Evolutionary conservation across 306 rosid species (phyloP), one percentile per base, ranked within the genome.

Genomic region (Trifolium pratense): DNA sequence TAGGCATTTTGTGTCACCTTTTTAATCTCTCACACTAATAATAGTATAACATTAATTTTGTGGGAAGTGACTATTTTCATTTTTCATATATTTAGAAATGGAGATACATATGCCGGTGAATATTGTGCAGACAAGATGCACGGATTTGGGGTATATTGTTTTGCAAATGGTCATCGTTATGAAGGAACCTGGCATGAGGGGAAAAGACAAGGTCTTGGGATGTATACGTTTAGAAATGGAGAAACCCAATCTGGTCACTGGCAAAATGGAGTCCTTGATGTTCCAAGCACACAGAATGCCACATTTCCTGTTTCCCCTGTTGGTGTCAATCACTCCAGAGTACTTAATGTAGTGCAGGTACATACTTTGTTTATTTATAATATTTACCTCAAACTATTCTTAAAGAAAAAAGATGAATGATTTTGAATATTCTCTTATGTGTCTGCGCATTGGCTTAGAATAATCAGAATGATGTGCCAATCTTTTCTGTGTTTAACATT

Each of bases 141-240:
- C 64, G 99, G 99, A n/a, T 91, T 95, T 74, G 99, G 99, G 55
- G 85, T 90, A 71, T 95, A 95, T 68, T 86, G 80, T 56, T 95
- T 95, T 82, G 97, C 97, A 37, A 87, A 91, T 86, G 97, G 92
- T 29, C 99, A 95, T 82, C 87, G 82, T 9, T 95, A 95, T 5
- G 99, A 95, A 76, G 99, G 99, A 63, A 90, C 96, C 25, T 95
- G 99, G 99, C 97, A 95, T 56, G 99, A 95, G 76, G 97, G 99
- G 25, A 84, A 86, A 82, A 86, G 99, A 82, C 99, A 95, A 81
- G 99, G 99, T 72, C 96, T 91, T 42, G 99, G 99, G 81, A 95
- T 90, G 97, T 95, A 95, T 80, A 86, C 99, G 11, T 95, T 90
- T 77, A 87, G 97, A 86, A 91, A 86, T 76, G 99, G 99, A 1